Conservation (phyloP, 495 filamentous ascomycete species). For the Friedmanniomyces simplex region DNA sequence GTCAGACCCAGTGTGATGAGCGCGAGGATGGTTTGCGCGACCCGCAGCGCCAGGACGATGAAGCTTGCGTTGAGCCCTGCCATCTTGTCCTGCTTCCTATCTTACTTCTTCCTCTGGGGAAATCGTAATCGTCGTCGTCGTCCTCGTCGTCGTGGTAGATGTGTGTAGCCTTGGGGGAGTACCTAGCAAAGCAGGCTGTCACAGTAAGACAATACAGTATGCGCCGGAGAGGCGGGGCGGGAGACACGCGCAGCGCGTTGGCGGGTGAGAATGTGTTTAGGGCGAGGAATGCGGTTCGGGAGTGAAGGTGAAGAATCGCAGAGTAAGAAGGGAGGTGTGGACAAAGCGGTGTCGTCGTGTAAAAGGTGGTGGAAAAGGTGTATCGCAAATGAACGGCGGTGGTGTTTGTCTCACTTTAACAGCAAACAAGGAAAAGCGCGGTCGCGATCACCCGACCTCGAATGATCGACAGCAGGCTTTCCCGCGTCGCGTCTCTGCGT, state of each 20-base stretch:
- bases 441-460: neutral
- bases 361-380: neutral
- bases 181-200: no score
- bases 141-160: no score
- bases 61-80: constrained; percentile 9
- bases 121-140: no score
- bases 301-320: neutral
- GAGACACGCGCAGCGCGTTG: neutral
- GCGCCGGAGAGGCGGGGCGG: neutral
- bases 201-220: neutral
- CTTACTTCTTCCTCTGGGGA: no score
- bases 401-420: neutral
- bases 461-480: neutral
- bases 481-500: neutral
- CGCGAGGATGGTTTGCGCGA: constrained; percentile 52
- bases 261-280: neutral
- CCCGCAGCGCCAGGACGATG: constrained; percentile 54
- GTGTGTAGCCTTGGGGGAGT: no score
- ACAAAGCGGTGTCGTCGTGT: neutral
- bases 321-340: no score
- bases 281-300: neutral
- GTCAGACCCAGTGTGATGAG: constrained; percentile 63
- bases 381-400: no score
- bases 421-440: neutral
- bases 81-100: constrained; percentile 1